Conservation (phyloP, 371 early-diverging fungal genomes). For the Mortierella sp. region DNA sequence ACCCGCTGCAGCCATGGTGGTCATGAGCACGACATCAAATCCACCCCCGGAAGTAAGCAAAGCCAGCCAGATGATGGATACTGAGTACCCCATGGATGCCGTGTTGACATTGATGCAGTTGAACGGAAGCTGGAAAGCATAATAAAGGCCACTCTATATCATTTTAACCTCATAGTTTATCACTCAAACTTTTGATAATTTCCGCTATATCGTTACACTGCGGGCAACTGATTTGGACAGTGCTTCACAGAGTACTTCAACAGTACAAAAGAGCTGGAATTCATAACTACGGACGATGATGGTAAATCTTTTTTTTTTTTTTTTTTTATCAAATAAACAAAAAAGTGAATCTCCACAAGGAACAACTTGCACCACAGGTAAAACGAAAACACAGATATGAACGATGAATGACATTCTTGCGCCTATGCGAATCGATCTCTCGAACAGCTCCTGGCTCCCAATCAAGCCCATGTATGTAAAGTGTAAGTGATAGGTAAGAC, state of each 20-base stretch:
- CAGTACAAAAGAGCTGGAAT: no score
- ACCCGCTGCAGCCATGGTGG: neutral
- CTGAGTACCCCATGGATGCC: conserved; percentile 73
- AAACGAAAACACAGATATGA: neutral
- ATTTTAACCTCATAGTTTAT: neutral
- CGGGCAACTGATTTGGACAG: no score
- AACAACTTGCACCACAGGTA: neutral
- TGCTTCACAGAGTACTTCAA: no score
- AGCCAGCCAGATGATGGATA: conserved; percentile 24
- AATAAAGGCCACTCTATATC: neutral
- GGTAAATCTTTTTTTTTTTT: neutral
- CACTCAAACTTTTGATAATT: no score
- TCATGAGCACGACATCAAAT: conserved; percentile 10
- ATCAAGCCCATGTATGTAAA: neutral
- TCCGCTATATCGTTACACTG: no score
- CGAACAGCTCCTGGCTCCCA: neutral
- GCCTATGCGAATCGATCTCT: neutral
- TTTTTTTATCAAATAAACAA: neutral
- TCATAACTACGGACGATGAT: neutral
- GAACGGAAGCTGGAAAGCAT: conserved; percentile 69
- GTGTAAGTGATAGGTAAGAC: neutral
- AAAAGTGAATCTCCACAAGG: neutral
- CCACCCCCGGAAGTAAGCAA: conserved; percentile 7
- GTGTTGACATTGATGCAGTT: conserved; percentile 73
- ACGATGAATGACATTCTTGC: neutral